Percentiles rank a stretch among this genome's conserved stretches.
These are phyloP conservation scores for Fusarium newnesense DNA, from an alignment of 2,329 filamentous ascomycete genomes.

Conservation along the genomic window DNA sequence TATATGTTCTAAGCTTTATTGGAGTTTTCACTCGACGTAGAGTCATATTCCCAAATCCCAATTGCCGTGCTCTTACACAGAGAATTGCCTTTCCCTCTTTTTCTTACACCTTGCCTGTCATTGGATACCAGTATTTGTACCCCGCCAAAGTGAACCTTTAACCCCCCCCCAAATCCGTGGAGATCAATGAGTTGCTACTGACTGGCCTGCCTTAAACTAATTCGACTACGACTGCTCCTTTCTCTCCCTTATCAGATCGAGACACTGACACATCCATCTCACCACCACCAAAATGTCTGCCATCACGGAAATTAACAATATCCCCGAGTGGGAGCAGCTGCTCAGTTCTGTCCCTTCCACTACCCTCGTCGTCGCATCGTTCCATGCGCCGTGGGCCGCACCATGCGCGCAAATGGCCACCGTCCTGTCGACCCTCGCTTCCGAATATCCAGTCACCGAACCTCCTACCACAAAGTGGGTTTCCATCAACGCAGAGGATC, in stretches of 20 bases:
- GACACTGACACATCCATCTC: slow-evolving; percentile 8
- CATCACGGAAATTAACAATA: slow-evolving; percentile 79
- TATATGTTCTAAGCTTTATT: not conserved
- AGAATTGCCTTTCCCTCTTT: not conserved
- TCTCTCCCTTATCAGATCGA: slow-evolving; percentile 35
- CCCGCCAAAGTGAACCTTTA: slow-evolving; percentile 42
- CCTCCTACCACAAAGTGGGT: slow-evolving; percentile 82
- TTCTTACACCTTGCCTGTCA: not conserved
- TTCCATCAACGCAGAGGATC: slow-evolving; percentile 91
- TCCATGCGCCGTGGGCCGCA: slow-evolving; percentile 96
- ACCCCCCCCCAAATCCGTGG: slow-evolving; percentile 6
- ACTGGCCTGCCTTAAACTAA: slow-evolving; percentile 16
- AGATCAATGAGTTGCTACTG: slow-evolving; percentile 9
- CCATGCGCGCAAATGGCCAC: slow-evolving; percentile 95
- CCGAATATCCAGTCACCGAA: slow-evolving; percentile 78
- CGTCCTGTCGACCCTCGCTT: slow-evolving; percentile 85
- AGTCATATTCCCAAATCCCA: not conserved
- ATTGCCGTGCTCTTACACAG: not conserved
- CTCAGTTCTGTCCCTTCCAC: slow-evolving; percentile 73
- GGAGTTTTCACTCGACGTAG: not conserved
- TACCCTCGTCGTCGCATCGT: slow-evolving; percentile 86
- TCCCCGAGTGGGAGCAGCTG: slow-evolving; percentile 77
- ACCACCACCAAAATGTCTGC: slow-evolving; percentile 69
- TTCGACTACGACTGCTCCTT: slow-evolving; percentile 20
- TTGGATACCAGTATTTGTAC: slow-evolving; percentile 22